phyloP scores from a whole-genome alignment of 768 basidiomycete species.

The Galerina sulciceps region DNA sequence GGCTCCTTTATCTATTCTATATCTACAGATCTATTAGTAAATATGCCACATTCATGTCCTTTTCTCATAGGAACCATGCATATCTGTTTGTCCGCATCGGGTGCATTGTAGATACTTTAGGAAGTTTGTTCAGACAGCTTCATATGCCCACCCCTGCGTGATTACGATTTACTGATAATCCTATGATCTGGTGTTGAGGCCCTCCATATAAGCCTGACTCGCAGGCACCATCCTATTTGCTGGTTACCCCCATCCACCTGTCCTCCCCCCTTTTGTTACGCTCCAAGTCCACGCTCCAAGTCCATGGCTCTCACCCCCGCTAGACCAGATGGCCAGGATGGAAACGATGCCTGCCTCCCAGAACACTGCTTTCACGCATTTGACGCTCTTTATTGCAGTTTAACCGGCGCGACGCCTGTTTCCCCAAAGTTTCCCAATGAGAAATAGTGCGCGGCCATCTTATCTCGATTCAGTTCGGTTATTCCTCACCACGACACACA shows the following conservation, averaged over 20 bases:
- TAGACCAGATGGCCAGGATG: slow-evolving; percentile 44
- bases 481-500: slow-evolving; percentile 30
- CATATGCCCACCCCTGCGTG: slow-evolving; percentile 3
- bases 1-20: slow-evolving; percentile 45
- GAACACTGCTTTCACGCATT: slow-evolving; percentile 86
- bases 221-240: background rate
- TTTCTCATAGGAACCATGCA: slow-evolving; percentile 20
- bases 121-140: slow-evolving; percentile 6
- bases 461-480: background rate
- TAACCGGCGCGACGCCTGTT: slow-evolving; percentile 61
- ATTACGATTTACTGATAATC: slow-evolving; percentile 20
- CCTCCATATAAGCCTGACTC: slow-evolving; percentile 18
- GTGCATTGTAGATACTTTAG: slow-evolving; percentile 12
- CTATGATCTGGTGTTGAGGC: slow-evolving; percentile 11
- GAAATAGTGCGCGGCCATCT: slow-evolving; percentile 65
- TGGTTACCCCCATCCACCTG: background rate
- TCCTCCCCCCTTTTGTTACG: slow-evolving; percentile 2
- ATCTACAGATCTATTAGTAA: slow-evolving; percentile 44
- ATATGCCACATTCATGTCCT: slow-evolving; percentile 34
- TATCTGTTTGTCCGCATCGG: slow-evolving; percentile 1
- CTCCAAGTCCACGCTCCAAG: no score
- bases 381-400: slow-evolving; percentile 79
- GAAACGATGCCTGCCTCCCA: slow-evolving; percentile 56
- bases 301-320: slow-evolving; percentile 63
- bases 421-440: slow-evolving; percentile 69